Percentiles rank a stretch among this genome's conserved stretches.
Evolutionary conservation across 371 early-diverging fungal genomes (phyloP).

Genomic region (Synchytrium microbalum): DNA sequence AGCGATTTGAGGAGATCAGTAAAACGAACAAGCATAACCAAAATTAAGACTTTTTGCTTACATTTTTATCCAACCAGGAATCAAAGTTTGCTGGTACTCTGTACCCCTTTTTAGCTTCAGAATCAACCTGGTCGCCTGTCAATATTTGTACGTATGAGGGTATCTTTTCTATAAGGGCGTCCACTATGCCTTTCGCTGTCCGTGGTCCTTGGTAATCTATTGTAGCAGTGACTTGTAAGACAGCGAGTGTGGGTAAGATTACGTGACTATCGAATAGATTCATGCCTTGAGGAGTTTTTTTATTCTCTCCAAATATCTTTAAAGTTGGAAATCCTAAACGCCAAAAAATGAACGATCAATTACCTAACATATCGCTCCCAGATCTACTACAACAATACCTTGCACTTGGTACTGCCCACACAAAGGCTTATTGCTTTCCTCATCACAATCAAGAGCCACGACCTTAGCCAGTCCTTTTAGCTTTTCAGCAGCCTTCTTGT

Average conservation of each 20-base stretch:
- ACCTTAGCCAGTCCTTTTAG: constrained; percentile 72
- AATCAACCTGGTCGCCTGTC: too few relatives aligned
- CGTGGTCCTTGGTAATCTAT: constrained; percentile 80
- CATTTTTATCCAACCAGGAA: neutral
- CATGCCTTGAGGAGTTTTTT: constrained; percentile 27
- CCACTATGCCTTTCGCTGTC: constrained; percentile 65
- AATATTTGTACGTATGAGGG: too few relatives aligned
- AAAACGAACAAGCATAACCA: neutral
- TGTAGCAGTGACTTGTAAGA: neutral
- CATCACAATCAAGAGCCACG: constrained; percentile 85
- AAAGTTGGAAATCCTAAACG: constrained; percentile 85
- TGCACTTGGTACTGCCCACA: constrained; percentile 71
- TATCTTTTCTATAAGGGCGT: constrained; percentile 32
- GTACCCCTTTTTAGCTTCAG: neutral
- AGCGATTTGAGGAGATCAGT: neutral
- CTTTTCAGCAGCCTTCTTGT: constrained; percentile 76
- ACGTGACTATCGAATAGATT: neutral
- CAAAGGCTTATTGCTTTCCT: constrained; percentile 59
- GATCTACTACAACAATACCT: constrained; percentile 28
- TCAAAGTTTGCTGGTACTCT: neutral
- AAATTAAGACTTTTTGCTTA: neutral
- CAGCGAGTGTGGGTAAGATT: too few relatives aligned
- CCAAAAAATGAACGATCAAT: neutral
- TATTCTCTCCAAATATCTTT: constrained; percentile 65
- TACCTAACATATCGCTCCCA: neutral